phyloP scores from a whole-genome alignment of 495 filamentous ascomycete species.

The Cryomyces antarcticus region DNA sequence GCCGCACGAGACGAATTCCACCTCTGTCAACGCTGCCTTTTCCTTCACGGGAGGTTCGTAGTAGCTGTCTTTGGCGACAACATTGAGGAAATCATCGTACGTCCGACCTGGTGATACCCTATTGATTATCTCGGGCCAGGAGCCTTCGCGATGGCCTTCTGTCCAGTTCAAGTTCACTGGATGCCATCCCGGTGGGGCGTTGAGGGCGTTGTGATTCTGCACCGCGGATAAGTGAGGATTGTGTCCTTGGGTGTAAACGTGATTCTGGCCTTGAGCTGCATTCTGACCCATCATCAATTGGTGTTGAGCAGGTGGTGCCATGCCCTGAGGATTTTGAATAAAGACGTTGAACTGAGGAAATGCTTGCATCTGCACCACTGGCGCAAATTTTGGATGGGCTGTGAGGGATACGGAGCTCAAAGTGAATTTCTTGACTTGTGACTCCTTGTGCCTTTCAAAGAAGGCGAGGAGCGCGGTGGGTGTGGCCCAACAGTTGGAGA shows the following conservation, averaged over 20 bases:
- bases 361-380: too few species aligned
- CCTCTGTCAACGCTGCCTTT: not conserved
- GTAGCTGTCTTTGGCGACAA: not conserved
- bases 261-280: not conserved
- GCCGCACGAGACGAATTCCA: slow-evolving; percentile 16
- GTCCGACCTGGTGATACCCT: slow-evolving; percentile 13
- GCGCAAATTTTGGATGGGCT: slow-evolving; percentile 6
- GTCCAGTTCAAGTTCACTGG: not conserved
- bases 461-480: slow-evolving; percentile 10
- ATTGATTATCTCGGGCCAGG: slow-evolving; percentile 17
- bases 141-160: slow-evolving; percentile 10
- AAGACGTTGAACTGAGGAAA: not conserved
- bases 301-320: not conserved
- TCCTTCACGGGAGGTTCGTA: not conserved
- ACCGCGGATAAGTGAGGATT: not conserved
- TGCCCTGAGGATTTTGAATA: not conserved
- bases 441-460: slow-evolving; percentile 7
- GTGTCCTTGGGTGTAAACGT: not conserved
- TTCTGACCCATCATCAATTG: not conserved
- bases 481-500: slow-evolving; percentile 20
- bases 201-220: not conserved
- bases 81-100: slow-evolving; percentile 6
- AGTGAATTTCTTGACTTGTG: slow-evolving; percentile 9
- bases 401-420: slow-evolving; percentile 19
- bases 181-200: not conserved